Conservation (phyloP, 768 basidiomycete genomes). For the Scleroderma citrinum region DNA sequence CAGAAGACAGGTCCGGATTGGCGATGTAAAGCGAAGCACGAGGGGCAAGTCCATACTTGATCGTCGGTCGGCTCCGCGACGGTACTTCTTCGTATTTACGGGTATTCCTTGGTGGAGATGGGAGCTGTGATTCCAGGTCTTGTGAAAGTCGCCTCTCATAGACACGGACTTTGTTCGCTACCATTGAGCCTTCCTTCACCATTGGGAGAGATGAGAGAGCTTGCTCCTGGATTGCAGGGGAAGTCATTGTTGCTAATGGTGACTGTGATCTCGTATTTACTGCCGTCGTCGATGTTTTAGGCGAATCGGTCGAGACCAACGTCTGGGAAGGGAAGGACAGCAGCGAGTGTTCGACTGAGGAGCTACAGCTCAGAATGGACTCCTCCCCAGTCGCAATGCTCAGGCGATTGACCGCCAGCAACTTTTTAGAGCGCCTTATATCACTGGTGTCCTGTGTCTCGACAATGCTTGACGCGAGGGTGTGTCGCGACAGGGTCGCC, state of each 20-base stretch:
- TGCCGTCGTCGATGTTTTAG: background rate
- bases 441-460: slow-evolving; percentile 13
- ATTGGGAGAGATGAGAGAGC: slow-evolving; percentile 2
- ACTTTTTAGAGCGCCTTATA: background rate
- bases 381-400: background rate
- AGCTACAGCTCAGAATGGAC: background rate
- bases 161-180: slow-evolving; percentile 49
- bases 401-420: slow-evolving; percentile 3
- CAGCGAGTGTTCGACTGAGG: background rate
- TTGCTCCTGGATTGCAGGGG: background rate
- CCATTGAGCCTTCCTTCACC: slow-evolving; percentile 17
- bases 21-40: slow-evolving; percentile 63
- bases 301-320: background rate
- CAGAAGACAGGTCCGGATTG: slow-evolving; percentile 48
- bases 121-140: slow-evolving; percentile 38
- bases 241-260: background rate
- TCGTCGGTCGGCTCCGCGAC: slow-evolving; percentile 33
- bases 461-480: slow-evolving; percentile 20
- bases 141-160: slow-evolving; percentile 58
- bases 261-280: background rate
- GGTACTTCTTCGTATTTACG: slow-evolving; percentile 38
- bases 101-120: slow-evolving; percentile 34
- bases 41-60: slow-evolving; percentile 63
- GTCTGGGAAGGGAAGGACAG: background rate
- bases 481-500: slow-evolving; percentile 20